A percentile compares a stretch with the other conserved stretches of the same genome.
Evolutionary conservation across 768 basidiomycete species (phyloP).

Genomic region (Tubosaeta sp.): DNA sequence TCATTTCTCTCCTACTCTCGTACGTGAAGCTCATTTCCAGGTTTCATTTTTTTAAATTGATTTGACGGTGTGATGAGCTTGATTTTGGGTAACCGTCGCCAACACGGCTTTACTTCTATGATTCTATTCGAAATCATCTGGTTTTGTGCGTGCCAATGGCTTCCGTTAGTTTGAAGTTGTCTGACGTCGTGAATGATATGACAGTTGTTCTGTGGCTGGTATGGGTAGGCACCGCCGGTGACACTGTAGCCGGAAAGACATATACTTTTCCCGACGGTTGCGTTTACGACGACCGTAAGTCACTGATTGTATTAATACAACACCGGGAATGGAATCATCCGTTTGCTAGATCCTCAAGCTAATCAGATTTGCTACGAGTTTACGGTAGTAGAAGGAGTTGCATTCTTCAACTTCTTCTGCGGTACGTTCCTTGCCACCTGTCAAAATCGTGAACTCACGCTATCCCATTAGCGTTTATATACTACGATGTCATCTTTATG

Average conservation of each 20-base stretch:
- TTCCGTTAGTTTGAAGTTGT: background rate
- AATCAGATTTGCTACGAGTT: constrained; percentile 18
- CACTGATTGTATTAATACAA: background rate
- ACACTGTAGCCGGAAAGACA: constrained; percentile 4
- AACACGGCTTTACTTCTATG: constrained; percentile 16
- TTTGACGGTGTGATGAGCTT: constrained; percentile 11
- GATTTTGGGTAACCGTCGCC: constrained; percentile 7
- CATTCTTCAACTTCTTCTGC: constrained; percentile 22
- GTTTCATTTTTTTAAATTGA: background rate
- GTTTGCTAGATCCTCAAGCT: constrained; percentile 4
- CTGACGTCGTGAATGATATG: background rate
- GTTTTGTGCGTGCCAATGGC: constrained; percentile 21
- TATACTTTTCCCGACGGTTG: constrained; percentile 18
- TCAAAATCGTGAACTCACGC: background rate
- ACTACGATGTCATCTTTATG: constrained; percentile 18
- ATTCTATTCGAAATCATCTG: constrained; percentile 25
- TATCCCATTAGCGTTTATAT: constrained; percentile 19
- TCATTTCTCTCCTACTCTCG: constrained; percentile 22
- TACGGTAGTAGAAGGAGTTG: constrained; percentile 15
- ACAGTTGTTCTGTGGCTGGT: constrained; percentile 21
- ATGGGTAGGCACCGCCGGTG: constrained; percentile 18
- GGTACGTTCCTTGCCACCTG: constrained; percentile 15
- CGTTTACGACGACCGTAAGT: constrained; percentile 9
- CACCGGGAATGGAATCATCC: background rate
- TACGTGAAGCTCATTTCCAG: constrained; percentile 7